Evolutionary conservation across 371 early-diverging fungal genomes (phyloP), one percentile per base, ranked within the genome.

Genomic region (Batkoa obscura): DNA sequence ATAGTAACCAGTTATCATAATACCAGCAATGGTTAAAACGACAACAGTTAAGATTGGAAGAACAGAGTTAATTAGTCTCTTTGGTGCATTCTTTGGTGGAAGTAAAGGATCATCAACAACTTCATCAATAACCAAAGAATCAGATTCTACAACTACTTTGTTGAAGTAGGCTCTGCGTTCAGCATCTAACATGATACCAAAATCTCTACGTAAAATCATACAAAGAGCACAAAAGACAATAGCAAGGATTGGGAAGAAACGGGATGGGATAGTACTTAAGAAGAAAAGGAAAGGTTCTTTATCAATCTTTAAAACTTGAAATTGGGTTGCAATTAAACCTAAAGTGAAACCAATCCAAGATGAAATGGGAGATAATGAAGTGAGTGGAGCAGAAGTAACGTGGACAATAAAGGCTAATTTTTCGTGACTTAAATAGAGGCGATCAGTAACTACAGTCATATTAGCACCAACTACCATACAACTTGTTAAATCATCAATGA

Each of bases 401-500:
- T 57, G 57, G 2, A 57, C 57, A 8, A 57, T 49, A 35, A 49
- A 57, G 2, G 50, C 50, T 39, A 57, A 31, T 39, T 57, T 57
- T 41, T 57, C 57, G 2, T 38, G 15, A 32, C 38, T 37, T 10
- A 57, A 32, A 12, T 4, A 30, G 23, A 57, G 17, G 3, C 33
- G 33, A 49, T 57, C 57, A 13, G 57, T 49, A 31, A 57, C 50
- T 32, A 23, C 13, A 12, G 15, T 9, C 57, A 57, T 57, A 41
- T 57, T 57, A 2, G 57, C 50, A 41, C 57, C 57, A 8, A 57
- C 57, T 8, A 57, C 41, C 49, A 57, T 39, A 49, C 57, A 57
- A 39, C 50, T 49, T 5, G 57, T 34, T 4, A 49, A 31, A 31
- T 57, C 57, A 38, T 57, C 57, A 10, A 57, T 38, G 38, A 57